Evolutionary conservation across 164 flowering plant species (phyloP).

Genomic region (Magnolia sinica): DNA sequence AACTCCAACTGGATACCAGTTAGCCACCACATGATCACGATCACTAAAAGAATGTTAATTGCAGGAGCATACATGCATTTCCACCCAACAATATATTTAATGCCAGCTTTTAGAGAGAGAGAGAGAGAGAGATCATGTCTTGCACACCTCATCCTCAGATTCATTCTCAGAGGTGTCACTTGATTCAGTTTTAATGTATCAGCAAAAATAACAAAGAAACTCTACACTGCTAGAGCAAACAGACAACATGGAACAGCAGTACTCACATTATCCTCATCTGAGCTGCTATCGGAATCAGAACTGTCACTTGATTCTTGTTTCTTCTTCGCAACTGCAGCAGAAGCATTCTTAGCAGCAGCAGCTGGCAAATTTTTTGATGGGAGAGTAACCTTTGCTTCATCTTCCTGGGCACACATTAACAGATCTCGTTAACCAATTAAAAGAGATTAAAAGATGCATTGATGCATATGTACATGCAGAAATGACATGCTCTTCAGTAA

Average conservation of each 20-base stretch:
- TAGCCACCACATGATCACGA: no score
- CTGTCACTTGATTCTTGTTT: constrained; percentile 28
- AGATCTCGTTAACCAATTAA: no score
- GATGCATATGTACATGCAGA: no score
- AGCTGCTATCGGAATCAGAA: constrained; percentile 25
- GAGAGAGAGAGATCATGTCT: no score
- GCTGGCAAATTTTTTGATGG: constrained; percentile 19
- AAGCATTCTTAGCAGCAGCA: constrained; percentile 18
- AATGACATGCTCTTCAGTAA: no score
- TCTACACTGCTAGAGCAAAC: not conserved
- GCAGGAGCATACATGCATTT: no score
- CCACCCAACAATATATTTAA: no score
- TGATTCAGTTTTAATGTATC: constrained; percentile 19
- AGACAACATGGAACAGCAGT: not conserved
- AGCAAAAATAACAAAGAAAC: not conserved
- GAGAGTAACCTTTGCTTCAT: constrained; percentile 14
- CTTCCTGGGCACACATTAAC: constrained; percentile 12
- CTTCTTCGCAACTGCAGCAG: constrained; percentile 24
- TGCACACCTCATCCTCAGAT: constrained; percentile 19
- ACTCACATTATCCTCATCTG: constrained; percentile 27
- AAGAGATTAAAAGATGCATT: no score
- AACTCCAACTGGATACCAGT: no score
- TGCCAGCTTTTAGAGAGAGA: no score
- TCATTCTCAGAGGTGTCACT: constrained; percentile 29
- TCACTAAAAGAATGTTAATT: no score